phyloP scores from a whole-genome alignment of 352 stramenopile species.

The Elongisporangium anandrum region DNA sequence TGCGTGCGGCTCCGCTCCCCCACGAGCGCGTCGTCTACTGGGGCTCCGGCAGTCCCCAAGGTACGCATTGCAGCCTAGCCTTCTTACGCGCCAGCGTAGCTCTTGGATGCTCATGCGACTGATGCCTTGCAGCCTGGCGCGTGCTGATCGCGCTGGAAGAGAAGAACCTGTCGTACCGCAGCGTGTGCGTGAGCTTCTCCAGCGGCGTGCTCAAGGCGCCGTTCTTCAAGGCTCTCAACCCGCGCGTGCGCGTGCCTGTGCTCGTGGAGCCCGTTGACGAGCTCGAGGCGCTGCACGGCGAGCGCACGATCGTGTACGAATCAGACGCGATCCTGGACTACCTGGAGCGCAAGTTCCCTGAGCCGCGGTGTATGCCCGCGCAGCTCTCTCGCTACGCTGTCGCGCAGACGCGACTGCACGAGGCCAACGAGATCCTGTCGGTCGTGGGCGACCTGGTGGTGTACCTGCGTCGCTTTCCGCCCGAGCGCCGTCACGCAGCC shows the following conservation, averaged over 20 bases:
- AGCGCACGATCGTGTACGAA: slow-evolving; percentile 66
- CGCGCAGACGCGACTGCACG: slow-evolving; percentile 72
- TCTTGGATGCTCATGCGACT: background rate
- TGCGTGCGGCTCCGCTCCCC: slow-evolving; percentile 43
- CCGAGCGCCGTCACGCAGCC: slow-evolving; percentile 45
- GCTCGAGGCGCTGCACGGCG: background rate
- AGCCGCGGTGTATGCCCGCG: slow-evolving; percentile 39
- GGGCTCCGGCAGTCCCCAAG: slow-evolving; percentile 79
- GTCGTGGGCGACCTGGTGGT: slow-evolving; percentile 78
- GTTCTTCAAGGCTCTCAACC: slow-evolving; percentile 74
- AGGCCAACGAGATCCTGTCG: slow-evolving; percentile 82
- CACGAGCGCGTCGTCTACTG: slow-evolving; percentile 81
- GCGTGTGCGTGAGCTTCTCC: slow-evolving; percentile 79
- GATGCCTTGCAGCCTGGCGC: slow-evolving; percentile 50
- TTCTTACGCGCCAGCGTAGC: background rate
- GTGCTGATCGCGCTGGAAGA: slow-evolving; percentile 79
- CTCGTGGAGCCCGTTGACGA: slow-evolving; percentile 60
- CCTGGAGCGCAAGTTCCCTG: slow-evolving; percentile 63
- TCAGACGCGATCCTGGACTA: slow-evolving; percentile 78
- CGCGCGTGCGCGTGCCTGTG: slow-evolving; percentile 77
- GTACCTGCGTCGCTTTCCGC: slow-evolving; percentile 69
- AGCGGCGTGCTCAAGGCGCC: slow-evolving; percentile 78
- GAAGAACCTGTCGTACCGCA: slow-evolving; percentile 72
- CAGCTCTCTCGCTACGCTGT: slow-evolving; percentile 51
- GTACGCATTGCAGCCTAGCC: slow-evolving; percentile 16